Evolutionary conservation across 495 filamentous ascomycete genomes (phyloP), one percentile per base, ranked within the genome.

Genomic region (Neurospora sp.): DNA sequence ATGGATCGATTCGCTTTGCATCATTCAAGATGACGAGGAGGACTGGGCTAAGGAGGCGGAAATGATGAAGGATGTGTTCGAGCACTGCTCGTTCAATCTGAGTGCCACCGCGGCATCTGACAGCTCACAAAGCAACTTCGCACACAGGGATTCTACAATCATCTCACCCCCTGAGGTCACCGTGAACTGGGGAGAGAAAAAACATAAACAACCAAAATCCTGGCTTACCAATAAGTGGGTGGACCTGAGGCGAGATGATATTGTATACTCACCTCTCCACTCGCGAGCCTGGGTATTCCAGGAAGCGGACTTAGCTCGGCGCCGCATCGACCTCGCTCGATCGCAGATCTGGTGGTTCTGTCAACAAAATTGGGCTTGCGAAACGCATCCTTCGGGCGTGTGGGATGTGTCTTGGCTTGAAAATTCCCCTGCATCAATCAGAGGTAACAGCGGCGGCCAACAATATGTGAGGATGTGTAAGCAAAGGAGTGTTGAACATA

Each of bases 131-230:
- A 61, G 48, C 22, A 27, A 31, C 1, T 61, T 61, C 0, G 0
- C 0, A 31, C 2, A 61, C 48, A 31, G 22, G 20, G 22, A 61
- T 16, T 0, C 48, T 7, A 1, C 12, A 16, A 31, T 3, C 4
- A 31, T 31, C 5, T 5, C 0, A 0, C 48, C 22, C 2, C 5
- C 31, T 16, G 22, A 61, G 11, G 11, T 27, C 1, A 14, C 22
- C 0, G 0, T 27, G 4, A 31, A 8, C 4, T 7, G 0, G 2
- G 11, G 1, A 3, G 12, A 0, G 22, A 6, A 16, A 7, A 31
- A 4, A 0, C 48, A 5, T 31, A 2, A 3, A 7, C 10, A 14
- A 16, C 8, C 12, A 14, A 61, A 7, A 27, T 31, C 8, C 2
- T 16, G 48, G 20, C 12, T 61, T 1, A 5, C 20, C 12, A 31